These are phyloP conservation scores for Trypanosoma brucei DNA, from an alignment of 208 protist species.

Conservation along the genomic window DNA sequence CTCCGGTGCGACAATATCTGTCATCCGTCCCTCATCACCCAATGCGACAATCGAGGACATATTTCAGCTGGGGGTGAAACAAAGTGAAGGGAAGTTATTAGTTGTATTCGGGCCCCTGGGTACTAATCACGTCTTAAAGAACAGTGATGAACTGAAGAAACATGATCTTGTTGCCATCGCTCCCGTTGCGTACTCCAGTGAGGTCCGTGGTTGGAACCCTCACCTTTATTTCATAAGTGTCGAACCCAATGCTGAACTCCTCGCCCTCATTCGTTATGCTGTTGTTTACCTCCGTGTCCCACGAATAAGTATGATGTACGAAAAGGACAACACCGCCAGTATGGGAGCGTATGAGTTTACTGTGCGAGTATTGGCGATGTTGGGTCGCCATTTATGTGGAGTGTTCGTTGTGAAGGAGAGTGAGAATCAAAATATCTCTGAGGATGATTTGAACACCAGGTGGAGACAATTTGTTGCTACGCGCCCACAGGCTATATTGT, in stretches of 20 bases:
- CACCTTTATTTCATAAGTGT: constrained; percentile 32
- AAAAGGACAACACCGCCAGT: constrained; percentile 4
- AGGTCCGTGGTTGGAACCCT: constrained; percentile 21
- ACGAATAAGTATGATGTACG: constrained; percentile 28
- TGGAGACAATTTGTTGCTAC: constrained; percentile 10
- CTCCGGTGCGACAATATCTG: background rate
- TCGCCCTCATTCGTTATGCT: constrained; percentile 26
- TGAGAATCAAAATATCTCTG: background rate
- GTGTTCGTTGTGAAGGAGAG: constrained; percentile 4
- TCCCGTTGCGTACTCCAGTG: constrained; percentile 27
- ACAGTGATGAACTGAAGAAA: constrained; percentile 1
- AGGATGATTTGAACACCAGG: constrained; percentile 2
- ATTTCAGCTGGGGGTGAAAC: background rate
- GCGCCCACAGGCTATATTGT: constrained; percentile 6
- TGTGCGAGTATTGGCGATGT: constrained; percentile 2
- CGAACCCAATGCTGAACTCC: constrained; percentile 30
- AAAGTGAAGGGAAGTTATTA: background rate
- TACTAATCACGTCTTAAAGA: background rate
- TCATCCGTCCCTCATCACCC: background rate
- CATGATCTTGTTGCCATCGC: constrained; percentile 25
- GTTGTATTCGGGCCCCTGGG: constrained; percentile 2
- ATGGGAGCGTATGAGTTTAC: constrained; percentile 6
- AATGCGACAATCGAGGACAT: background rate
- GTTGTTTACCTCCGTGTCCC: constrained; percentile 21
- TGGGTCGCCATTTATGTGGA: constrained; percentile 5